Evolutionary conservation across 2,329 filamentous ascomycete species (phyloP).

Genomic region (Curvularia eragrostidis): DNA sequence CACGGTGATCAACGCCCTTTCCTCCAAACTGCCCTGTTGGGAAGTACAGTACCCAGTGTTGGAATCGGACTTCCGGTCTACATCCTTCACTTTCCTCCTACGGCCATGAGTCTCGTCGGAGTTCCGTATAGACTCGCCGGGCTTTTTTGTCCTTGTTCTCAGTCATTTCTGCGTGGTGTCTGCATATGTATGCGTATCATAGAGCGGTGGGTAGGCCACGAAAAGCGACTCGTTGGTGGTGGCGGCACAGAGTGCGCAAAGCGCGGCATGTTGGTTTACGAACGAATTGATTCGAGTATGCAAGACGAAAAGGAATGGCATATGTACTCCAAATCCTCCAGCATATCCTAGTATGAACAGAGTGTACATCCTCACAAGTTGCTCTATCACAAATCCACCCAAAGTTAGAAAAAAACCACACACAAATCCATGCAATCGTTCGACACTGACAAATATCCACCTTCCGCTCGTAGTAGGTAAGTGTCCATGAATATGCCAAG

Average conservation of each 20-base stretch:
- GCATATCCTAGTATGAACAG: neutral
- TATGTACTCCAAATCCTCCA: neutral
- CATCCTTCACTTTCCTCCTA: neutral
- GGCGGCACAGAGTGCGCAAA: neutral
- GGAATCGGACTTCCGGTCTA: neutral
- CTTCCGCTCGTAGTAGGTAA: neutral
- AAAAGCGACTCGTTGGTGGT: neutral
- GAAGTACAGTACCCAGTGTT: constrained; percentile 6
- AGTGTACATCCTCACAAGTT: too few relatives aligned
- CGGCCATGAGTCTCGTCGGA: neutral
- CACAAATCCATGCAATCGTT: neutral
- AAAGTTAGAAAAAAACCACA: too few relatives aligned
- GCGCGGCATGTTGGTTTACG: neutral
- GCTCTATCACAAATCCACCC: neutral
- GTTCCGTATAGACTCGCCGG: neutral
- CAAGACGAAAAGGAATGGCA: neutral
- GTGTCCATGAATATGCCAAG: neutral
- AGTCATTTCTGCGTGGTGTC: neutral
- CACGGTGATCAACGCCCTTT: constrained; percentile 12
- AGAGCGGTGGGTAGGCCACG: too few relatives aligned
- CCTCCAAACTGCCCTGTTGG: constrained; percentile 13
- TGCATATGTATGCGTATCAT: neutral
- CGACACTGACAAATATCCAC: neutral
- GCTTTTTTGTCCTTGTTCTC: neutral
- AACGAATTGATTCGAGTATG: neutral